Conservation (phyloP, 768 basidiomycete species). For the Rhodotorula babjevae region DNA sequence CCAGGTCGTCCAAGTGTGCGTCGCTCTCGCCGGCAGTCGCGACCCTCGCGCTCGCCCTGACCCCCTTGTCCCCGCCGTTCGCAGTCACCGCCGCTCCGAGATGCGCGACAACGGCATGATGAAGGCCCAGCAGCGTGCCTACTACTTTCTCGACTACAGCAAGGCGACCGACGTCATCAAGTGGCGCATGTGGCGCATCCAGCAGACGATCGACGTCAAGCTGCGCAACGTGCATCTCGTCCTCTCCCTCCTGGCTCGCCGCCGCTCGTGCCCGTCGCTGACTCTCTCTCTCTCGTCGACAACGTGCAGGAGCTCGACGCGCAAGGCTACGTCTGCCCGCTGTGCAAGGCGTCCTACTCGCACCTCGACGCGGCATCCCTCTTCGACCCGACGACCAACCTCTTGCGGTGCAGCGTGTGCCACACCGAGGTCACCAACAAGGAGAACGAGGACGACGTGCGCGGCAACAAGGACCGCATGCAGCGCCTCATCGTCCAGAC, state of each 20-base stretch:
- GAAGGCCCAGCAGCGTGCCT: conserved; percentile 79
- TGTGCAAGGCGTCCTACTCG: conserved; percentile 75
- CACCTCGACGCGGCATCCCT: conserved; percentile 79
- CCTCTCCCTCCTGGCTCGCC: neutral
- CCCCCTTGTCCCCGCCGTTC: too few relatives aligned
- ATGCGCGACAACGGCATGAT: conserved; percentile 75
- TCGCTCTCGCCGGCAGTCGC: too few relatives aligned
- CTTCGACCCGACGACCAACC: conserved; percentile 63
- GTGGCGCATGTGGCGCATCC: conserved; percentile 92
- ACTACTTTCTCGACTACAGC: conserved; percentile 95
- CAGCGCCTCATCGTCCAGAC: conserved; percentile 89
- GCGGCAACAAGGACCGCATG: conserved; percentile 88
- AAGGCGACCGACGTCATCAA: conserved; percentile 96
- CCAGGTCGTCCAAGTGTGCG: conserved; percentile 69
- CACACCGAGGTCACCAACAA: conserved; percentile 78
- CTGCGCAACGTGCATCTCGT: conserved; percentile 70
- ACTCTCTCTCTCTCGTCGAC: neutral
- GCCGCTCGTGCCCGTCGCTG: neutral
- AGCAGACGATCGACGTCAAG: conserved; percentile 77
- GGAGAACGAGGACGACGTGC: conserved; percentile 77
- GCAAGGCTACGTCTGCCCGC: conserved; percentile 93
- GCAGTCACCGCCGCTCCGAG: conserved; percentile 82
- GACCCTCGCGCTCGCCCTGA: too few relatives aligned
- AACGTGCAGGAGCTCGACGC: conserved; percentile 77
- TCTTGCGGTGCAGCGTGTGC: conserved; percentile 83